These are phyloP conservation scores for Fusarium sp. DNA, from an alignment of 2,329 filamentous ascomycete species.

Conservation along the genomic window DNA sequence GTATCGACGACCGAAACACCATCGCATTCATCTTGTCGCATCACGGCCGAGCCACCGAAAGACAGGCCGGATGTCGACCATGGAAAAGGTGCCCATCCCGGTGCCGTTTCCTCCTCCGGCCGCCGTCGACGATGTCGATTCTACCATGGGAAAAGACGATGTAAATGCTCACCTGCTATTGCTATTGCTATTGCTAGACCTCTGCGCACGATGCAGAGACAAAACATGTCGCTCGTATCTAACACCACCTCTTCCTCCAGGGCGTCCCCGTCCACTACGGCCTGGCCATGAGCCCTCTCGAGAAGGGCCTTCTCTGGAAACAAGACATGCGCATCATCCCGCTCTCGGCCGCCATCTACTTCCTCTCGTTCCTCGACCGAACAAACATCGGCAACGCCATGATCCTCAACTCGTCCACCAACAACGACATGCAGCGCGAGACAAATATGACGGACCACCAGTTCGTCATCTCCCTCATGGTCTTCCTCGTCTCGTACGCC, in stretches of 20 bases:
- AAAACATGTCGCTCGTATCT: slow-evolving; percentile 7
- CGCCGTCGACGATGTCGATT: slow-evolving; percentile 42
- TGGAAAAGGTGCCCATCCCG: slow-evolving; percentile 34
- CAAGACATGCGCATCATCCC: slow-evolving; percentile 72
- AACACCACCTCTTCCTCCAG: slow-evolving; percentile 24
- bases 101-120: slow-evolving; percentile 42
- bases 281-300: slow-evolving; percentile 42
- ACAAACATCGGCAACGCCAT: slow-evolving; percentile 76
- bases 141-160: slow-evolving; percentile 40
- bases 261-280: slow-evolving; percentile 33
- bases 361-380: slow-evolving; percentile 73
- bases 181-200: too few species aligned
- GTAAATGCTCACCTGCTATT: slow-evolving; percentile 19
- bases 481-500: slow-evolving; percentile 68
- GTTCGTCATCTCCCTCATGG: slow-evolving; percentile 66
- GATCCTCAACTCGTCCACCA: slow-evolving; percentile 68
- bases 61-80: slow-evolving; percentile 33
- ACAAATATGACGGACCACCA: slow-evolving; percentile 69
- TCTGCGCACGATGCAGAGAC: not conserved
- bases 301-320: slow-evolving; percentile 59
- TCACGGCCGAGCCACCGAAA: slow-evolving; percentile 17
- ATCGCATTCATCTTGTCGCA: slow-evolving; percentile 7
- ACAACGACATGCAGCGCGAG: slow-evolving; percentile 69
- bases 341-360: slow-evolving; percentile 69
- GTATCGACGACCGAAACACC: slow-evolving; percentile 5